Base-by-base conservation (phyloP, 192 early-diverging fungal species). In the Backusella sp. region DNA sequence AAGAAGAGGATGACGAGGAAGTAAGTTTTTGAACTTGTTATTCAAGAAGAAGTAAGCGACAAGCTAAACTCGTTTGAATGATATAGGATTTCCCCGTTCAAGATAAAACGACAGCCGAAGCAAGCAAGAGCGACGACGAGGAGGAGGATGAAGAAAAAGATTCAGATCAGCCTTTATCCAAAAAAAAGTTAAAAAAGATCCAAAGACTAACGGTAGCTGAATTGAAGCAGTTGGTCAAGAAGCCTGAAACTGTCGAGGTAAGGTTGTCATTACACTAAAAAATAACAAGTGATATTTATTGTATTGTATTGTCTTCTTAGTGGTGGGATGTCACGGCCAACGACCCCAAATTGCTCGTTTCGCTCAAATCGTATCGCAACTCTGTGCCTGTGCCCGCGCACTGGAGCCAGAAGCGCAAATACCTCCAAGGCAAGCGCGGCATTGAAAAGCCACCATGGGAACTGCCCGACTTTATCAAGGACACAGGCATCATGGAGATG, bases 401-500 rank as follows among this genome's bases (percentile, higher is more conserved):
- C 82, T 99, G 98, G 98, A 88, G 87, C 44, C 96, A 97, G 76
- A 98, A 97, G 85, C 89, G 97, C 73, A 98, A 98, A 81, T 99
- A 98, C 72, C 82, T 99, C 56, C 96, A 98, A 84, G 94, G 93
- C 65, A 99, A 99, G 80, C 92, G 97, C 41, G 98, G 96, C 71
- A 94, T 95, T 66, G 98, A 98, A 71, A 99, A 99, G 76, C 86
- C 93, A 34, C 94, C 97, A 3, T 99, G 96, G 76, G 95, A 98
- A 39, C 76, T 99, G 52, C 96, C 96, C 28, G 97, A 98, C 39
- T 99, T 97, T 81, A 98, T 99, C 80, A 95, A 96, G 83, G 94
- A 92, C 7, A 99, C 98, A 2, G 98, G 98, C 19, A 98, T 99
- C 75, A 95, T 96, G 94, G 94, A 98, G 81, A 92, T 99, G 86